Evolutionary conservation across 306 rosid genomes (phyloP), one percentile per base, ranked within the genome.

Genomic region (Glycine latifolia): DNA sequence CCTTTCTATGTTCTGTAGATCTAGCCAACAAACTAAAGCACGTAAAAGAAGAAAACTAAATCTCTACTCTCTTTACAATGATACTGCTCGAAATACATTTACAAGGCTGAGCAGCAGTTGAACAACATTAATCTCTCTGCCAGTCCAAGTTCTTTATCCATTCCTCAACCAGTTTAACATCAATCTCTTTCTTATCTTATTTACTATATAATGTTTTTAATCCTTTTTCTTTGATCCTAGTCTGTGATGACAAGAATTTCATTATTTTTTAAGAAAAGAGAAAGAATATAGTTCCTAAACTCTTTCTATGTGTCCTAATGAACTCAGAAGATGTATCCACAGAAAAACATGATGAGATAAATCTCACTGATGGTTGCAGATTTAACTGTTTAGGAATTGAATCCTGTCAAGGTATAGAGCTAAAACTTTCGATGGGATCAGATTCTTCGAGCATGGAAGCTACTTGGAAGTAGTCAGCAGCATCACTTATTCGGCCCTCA

Each of bases 381-480:
- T 50, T 41, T 44, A 53, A 72, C 73, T 65, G 78, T 67, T 65
- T 33, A 7, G 12, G 60, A 71, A 33, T 5, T 15, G 13, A 55
- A 66, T 85, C 53, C 63, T 31, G 80, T 90, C 92, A 92, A 80
- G 76, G 80, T 75, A 90, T 17, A 62, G 86, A 76, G 91, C 85
- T 83, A 88, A 94, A 82, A 87, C 90, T 88, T 90, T 94, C 97
- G 1, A 92, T 79, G 13, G 98, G 97, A 83, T 91, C 94, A 3
- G n/a, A n/a, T n/a, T n/a, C n/a, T n/a, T n/a, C n/a, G n/a, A n/a
- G n/a, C n/a, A n/a, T n/a, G n/a, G n/a, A 89, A 56, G 98, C 97
- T 78, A 97, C 98, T 86, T 94, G 97, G 86, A 94, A 91, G 91
- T 95, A 94, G 83, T 94, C 97, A 16, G 87, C 89, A 13, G 97